These are phyloP conservation scores for Aphanomyces astaci DNA, from an alignment of 352 stramenopile genomes.

Conservation along the genomic window DNA sequence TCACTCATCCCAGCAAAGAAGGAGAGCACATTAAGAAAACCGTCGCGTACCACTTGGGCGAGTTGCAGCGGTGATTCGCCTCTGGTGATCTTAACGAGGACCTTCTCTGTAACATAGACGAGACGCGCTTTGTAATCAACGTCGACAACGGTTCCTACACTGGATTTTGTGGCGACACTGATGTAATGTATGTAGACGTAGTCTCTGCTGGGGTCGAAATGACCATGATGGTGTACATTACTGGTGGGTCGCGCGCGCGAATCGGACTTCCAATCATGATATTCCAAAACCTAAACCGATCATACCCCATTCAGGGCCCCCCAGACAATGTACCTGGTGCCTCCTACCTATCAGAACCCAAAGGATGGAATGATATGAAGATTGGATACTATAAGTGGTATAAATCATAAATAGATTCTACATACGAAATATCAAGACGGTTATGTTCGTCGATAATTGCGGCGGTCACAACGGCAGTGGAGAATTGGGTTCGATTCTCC, in stretches of 20 bases:
- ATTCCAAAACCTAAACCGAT: conserved; percentile 27
- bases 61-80: conserved; percentile 24
- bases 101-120: conserved; percentile 28
- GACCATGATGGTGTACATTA: conserved; percentile 30
- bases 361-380: conserved; percentile 28
- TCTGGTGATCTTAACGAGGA: conserved; percentile 25
- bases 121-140: conserved; percentile 29
- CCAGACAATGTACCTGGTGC: conserved; percentile 22
- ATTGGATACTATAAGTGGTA: too few species aligned
- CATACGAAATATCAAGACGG: too few species aligned
- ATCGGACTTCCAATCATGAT: conserved; percentile 32
- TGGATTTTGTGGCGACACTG: conserved; percentile 22
- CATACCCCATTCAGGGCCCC: conserved; percentile 26
- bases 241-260: conserved; percentile 13
- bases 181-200: conserved; percentile 29
- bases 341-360: conserved; percentile 26
- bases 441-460: conserved; percentile 28
- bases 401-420: too few species aligned
- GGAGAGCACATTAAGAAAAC: conserved; percentile 10
- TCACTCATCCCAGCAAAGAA: too few species aligned
- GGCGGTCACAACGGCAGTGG: conserved; percentile 20
- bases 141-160: conserved; percentile 26
- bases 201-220: conserved; percentile 28
- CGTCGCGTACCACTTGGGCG: conserved; percentile 27
- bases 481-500: conserved; percentile 11